phyloP scores from a whole-genome alignment of 805 yeast genomes.

The Scheffersomyces coipomensis region DNA sequence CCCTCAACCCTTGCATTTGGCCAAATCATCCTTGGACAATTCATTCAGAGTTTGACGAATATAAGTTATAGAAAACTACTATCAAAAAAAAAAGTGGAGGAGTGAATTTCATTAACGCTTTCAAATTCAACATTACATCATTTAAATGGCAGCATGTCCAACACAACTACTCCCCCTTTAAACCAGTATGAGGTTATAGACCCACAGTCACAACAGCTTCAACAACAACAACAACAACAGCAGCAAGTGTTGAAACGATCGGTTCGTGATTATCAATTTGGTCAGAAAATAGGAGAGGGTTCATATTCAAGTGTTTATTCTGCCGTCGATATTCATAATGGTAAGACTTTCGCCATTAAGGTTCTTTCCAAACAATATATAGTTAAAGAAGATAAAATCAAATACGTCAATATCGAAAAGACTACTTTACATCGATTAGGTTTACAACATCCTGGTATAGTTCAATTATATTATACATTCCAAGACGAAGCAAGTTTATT shows the following conservation, averaged over 20 bases:
- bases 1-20: too few species aligned
- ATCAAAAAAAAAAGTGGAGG: too few species aligned
- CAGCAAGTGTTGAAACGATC: slow-evolving; percentile 34
- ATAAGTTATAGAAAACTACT: too few species aligned
- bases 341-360: slow-evolving; percentile 84
- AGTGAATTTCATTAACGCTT: too few species aligned
- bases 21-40: too few species aligned
- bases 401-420: slow-evolving; percentile 94
- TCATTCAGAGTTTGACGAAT: too few species aligned
- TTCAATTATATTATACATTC: slow-evolving; percentile 87
- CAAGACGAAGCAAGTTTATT: slow-evolving; percentile 87
- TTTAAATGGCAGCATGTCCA: not conserved
- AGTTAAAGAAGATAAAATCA: slow-evolving; percentile 89
- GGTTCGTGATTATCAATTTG: slow-evolving; percentile 86
- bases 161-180: not conserved
- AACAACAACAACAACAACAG: not conserved
- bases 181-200: not conserved
- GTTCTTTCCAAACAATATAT: slow-evolving; percentile 90
- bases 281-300: slow-evolving; percentile 89
- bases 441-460: slow-evolving; percentile 88
- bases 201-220: not conserved
- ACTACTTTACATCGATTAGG: slow-evolving; percentile 84
- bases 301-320: slow-evolving; percentile 92
- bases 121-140: too few species aligned
- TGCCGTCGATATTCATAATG: slow-evolving; percentile 74